phyloP scores from a whole-genome alignment of 2,329 filamentous ascomycete species.

The Arthrinium puccinioides region DNA sequence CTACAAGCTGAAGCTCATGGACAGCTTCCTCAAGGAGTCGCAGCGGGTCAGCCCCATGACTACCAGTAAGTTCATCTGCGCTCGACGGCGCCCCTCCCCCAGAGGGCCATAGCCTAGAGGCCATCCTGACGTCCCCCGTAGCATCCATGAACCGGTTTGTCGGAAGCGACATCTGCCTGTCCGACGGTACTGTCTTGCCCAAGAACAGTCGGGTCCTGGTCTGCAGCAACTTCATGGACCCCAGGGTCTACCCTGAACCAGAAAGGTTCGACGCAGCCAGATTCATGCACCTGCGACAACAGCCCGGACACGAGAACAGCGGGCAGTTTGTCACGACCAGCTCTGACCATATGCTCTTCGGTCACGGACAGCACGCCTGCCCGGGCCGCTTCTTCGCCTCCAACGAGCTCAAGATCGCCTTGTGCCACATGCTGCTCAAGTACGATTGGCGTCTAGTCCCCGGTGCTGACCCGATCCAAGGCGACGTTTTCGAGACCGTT shows the following conservation, averaged over 20 bases:
- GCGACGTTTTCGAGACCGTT: slow-evolving; percentile 12
- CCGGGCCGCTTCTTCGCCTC: slow-evolving; percentile 24
- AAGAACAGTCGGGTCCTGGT: slow-evolving; percentile 20
- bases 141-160: slow-evolving; percentile 24
- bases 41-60: slow-evolving; percentile 22
- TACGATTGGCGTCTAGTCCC: slow-evolving; percentile 24
- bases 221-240: slow-evolving; percentile 19
- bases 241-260: slow-evolving; percentile 17
- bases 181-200: slow-evolving; percentile 20
- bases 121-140: slow-evolving; percentile 8
- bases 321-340: slow-evolving; percentile 30
- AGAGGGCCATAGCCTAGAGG: slow-evolving; percentile 22
- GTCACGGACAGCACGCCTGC: slow-evolving; percentile 32
- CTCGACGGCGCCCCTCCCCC: neutral
- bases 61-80: slow-evolving; percentile 13
- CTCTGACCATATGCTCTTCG: slow-evolving; percentile 25
- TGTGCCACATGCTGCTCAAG: slow-evolving; percentile 21
- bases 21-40: slow-evolving; percentile 34
- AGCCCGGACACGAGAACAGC: slow-evolving; percentile 22
- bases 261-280: slow-evolving; percentile 21
- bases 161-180: slow-evolving; percentile 15
- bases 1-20: slow-evolving; percentile 27
- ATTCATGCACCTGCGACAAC: slow-evolving; percentile 19
- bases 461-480: slow-evolving; percentile 5
- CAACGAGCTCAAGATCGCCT: slow-evolving; percentile 26